Base-by-base conservation (phyloP, 139 green algal species). In the Chlorella vulgaris region DNA sequence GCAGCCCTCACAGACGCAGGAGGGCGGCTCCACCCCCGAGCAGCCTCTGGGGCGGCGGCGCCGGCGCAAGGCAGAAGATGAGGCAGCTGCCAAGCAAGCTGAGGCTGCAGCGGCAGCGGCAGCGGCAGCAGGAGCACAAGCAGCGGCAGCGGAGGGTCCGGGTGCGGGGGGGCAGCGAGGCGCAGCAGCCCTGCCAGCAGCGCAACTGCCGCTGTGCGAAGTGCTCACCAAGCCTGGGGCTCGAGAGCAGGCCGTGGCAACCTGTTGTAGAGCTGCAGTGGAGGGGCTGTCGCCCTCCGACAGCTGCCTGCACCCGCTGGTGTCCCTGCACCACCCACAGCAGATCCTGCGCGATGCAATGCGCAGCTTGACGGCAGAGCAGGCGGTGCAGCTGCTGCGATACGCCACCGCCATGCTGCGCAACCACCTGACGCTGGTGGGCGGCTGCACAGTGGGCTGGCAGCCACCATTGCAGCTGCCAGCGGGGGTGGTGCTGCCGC, bases 361-460 rank as follows among this genome's bases (percentile, higher is more conserved):
- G 55, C 40, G 47, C 33, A 15, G 29, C 7, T 61, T 85, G 28
- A 43, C 35, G 10, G 61, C 60, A 0, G 7, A n/a, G 7, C 68
- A 76, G 50, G 68, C 69, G 5, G 39, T 85, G 38, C 26, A 29
- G 28, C 69, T 87, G 42, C 61, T 87, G 40, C 77, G 69, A n/a
- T 87, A 87, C 70, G 65, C 85, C 7, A 26, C 29, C 26, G 26
- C 55, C 29, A 61, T 77, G 70, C 53, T 85, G 40, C 42, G 42
- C 40, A 87, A 83, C 43, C 43, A 71, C n/a, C 18, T 39, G 15
- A 7, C 24, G 1, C 29, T 69, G 1, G 73, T 84, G 13, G 81
- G 55, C 66, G 13, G 19, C 0, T 36, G 42, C 21, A 18, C 18
- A 0, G 42, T 21, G 0, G 74, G 65, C 21, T 70, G 62, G 39